Evolutionary conservation across 1,139 yeast genomes (phyloP), one percentile per base, ranked within the genome.

Genomic region (Candida tropicalis): DNA sequence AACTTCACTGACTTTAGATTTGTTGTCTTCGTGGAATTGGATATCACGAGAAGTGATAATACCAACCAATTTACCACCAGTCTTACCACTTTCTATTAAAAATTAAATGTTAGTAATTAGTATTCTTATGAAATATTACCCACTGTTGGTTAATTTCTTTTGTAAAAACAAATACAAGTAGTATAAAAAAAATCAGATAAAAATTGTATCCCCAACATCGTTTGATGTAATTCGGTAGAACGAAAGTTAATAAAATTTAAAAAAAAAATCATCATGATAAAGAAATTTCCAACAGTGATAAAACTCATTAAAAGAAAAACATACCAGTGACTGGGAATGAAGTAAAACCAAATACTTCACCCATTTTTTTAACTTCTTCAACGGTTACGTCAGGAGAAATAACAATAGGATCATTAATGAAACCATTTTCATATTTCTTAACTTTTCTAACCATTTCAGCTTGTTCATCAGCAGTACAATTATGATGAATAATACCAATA

Each of bases 251-350:
- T 66, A 66, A 64, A 55, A 52, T 57, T 62, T 58, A 59, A 56
- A 58, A 65, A 66, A 68, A 75, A 82, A 95, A 87, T 87, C 95
- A 84, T 37, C 38, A n/a, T n/a, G n/a, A n/a, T n/a, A n/a, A n/a
- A n/a, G n/a, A n/a, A n/a, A n/a, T n/a, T n/a, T n/a, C n/a, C n/a
- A 31, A 20, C 27, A 18, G 41, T 47, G 49, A 40, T 35, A 16
- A 38, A 35, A 34, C 23, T 24, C 28, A 26, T 26, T 29, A 35
- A 42, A 39, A 39, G 43, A 46, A 40, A 39, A 43, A 42, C 99
- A 77, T 88, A 93, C 98, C 97, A 71, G 99, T 95, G 64, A 93
- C 96, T 57, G 99, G 99, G 85, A 90, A 93, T 44, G 97, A 95
- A 56, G 98, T 90, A 70, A 93, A 95, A 44, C 99, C 99, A 51